Base-by-base conservation (phyloP, 2,329 filamentous ascomycete genomes). In the Geosmithia flava region DNA sequence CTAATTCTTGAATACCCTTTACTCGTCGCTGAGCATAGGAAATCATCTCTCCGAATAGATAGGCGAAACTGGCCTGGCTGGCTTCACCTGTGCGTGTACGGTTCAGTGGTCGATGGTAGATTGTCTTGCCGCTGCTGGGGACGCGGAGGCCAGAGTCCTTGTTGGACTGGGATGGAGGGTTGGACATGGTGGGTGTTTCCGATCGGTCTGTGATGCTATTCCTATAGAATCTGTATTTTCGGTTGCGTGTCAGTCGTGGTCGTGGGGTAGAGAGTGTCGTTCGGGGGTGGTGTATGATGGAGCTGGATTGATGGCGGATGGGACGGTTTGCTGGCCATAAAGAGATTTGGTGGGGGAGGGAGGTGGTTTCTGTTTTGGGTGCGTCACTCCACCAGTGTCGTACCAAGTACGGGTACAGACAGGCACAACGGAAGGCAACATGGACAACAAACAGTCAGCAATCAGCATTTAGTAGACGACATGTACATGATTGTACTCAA, bases 21-120 rank as follows among this genome's bases (percentile, higher is more conserved):
- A 96, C 91, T 52, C 87, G 77, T 59, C 83, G 78, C 65, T 97
- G 93, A 56, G 93, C 91, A 66, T 97, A 97, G 59, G 81, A 83
- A 46, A 98, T 90, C 86, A 97, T 95, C 71, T 96, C 91, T 51
- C 85, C 83, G 63, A 98, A 97, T 50, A 98, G 75, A 66, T 95
- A 97, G 42, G 93, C 91, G 68, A 98, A 97, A 67, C 87, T 89
- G 11, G 93, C 81, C 62, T 94, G 85, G 65, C 89, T 95, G 55
- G 94, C 80, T 72, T 97, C 91, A 50, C 86, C 79, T 57, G 86
- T 87, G 64, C 88, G 87, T 58, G 83, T 85, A 54, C 93, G 85
- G 68, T 96, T 96, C 52, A 97, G 74, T 52, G 95, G 89, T 48
- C 93, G 80, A 72, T 96, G 89, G 72, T 97, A 98, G 70, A 98